A percentile compares a stretch with the other conserved stretches of the same genome.
These are phyloP conservation scores for Globisporangium canariense DNA, from an alignment of 352 stramenopile genomes.

Conservation along the genomic window DNA sequence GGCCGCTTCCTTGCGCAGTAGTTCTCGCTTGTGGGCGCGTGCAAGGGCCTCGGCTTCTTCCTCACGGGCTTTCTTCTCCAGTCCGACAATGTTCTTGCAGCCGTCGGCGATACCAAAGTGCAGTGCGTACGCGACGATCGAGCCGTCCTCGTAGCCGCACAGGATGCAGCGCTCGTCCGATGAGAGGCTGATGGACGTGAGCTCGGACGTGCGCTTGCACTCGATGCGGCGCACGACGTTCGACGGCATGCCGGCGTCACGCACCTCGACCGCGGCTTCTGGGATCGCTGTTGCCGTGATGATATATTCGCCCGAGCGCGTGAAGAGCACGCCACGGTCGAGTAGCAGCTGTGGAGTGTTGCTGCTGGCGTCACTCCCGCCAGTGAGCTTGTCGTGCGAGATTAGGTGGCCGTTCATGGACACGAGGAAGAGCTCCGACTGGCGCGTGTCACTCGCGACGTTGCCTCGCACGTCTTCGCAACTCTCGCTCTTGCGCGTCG, in stretches of 20 bases:
- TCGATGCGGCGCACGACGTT: constrained; percentile 74
- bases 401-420: constrained; percentile 83
- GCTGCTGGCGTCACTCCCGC: constrained; percentile 22
- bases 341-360: constrained; percentile 52
- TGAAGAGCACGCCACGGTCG: constrained; percentile 70
- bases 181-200: constrained; percentile 72
- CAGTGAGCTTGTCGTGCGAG: constrained; percentile 51
- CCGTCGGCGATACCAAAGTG: constrained; percentile 79
- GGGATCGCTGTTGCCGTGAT: constrained; percentile 56
- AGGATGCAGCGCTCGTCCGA: constrained; percentile 82
- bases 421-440: constrained; percentile 75
- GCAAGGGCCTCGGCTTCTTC: constrained; percentile 76
- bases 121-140: constrained; percentile 75
- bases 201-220: constrained; percentile 57
- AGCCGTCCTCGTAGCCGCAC: constrained; percentile 76
- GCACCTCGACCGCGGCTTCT: constrained; percentile 77
- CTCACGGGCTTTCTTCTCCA: constrained; percentile 74
- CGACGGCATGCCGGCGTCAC: constrained; percentile 51
- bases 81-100: constrained; percentile 59
- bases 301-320: constrained; percentile 74
- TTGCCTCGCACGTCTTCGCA: constrained; percentile 5
- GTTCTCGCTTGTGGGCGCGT: constrained; percentile 64
- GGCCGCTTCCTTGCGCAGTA: constrained; percentile 54
- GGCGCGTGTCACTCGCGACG: constrained; percentile 46
- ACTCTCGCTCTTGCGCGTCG: constrained; percentile 14